phyloP scores from a whole-genome alignment of 2,329 filamentous ascomycete species.

The Clonostachys rhizophaga region DNA sequence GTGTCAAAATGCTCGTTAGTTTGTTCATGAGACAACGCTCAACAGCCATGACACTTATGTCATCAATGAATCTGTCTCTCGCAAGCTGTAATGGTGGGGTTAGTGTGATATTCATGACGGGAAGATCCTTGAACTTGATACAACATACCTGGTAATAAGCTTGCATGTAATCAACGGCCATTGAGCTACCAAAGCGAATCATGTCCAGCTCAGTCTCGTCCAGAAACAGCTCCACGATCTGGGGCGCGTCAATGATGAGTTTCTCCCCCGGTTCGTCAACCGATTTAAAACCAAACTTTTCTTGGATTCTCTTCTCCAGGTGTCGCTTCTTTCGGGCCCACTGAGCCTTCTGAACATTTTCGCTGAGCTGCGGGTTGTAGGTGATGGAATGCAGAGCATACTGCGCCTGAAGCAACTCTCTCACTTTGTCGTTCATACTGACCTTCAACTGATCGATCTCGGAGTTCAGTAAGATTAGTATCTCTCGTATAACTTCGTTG shows the following conservation, averaged over 20 bases:
- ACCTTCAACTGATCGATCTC: slow-evolving; percentile 16
- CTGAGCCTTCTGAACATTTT: slow-evolving; percentile 23
- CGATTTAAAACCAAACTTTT: neutral
- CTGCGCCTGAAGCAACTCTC: slow-evolving; percentile 39
- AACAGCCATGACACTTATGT: slow-evolving; percentile 20
- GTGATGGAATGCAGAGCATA: slow-evolving; percentile 40
- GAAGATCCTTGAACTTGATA: neutral
- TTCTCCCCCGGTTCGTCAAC: slow-evolving; percentile 1
- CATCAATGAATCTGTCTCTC: slow-evolving; percentile 20
- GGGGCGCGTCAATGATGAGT: slow-evolving; percentile 2
- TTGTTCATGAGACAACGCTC: slow-evolving; percentile 20
- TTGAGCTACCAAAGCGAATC: slow-evolving; percentile 18
- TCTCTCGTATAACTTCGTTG: slow-evolving; percentile 21
- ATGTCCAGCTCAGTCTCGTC: slow-evolving; percentile 16
- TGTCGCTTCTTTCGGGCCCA: neutral
- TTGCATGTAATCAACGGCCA: slow-evolving; percentile 25
- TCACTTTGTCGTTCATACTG: slow-evolving; percentile 30
- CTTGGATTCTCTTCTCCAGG: neutral
- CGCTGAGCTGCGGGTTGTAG: slow-evolving; percentile 42
- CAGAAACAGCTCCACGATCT: neutral
- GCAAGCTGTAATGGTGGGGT: slow-evolving; percentile 12
- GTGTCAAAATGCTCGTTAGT: slow-evolving; percentile 11
- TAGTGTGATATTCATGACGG: neutral
- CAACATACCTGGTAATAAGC: slow-evolving; percentile 25
- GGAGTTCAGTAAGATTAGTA: slow-evolving; percentile 15